Conservation (phyloP, 352 stramenopile genomes). For the Globisporangium canariense region DNA sequence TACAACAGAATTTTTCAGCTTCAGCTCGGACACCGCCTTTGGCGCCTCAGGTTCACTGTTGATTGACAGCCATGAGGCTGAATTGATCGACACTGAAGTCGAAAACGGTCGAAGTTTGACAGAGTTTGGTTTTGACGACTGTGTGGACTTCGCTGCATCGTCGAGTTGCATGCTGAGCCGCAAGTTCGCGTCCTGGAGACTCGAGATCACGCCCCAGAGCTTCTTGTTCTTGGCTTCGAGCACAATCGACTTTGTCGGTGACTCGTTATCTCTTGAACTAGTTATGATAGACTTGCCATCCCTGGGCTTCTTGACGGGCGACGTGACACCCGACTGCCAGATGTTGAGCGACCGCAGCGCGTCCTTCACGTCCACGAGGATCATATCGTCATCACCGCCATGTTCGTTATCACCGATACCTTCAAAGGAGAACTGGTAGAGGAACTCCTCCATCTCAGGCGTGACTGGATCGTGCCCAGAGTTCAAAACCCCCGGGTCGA, state of each 20-base stretch:
- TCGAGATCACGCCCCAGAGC: constrained; percentile 36
- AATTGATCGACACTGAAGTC: neutral
- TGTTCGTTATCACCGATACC: constrained; percentile 8
- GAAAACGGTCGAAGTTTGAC: neutral
- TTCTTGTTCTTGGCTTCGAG: constrained; percentile 47
- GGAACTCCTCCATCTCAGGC: constrained; percentile 47
- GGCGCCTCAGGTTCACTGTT: neutral
- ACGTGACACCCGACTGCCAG: constrained; percentile 27
- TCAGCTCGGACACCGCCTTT: neutral
- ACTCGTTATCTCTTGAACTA: neutral
- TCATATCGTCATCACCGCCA: constrained; percentile 22
- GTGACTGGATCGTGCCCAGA: constrained; percentile 39
- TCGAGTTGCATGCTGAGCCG: constrained; percentile 38
- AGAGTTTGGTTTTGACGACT: neutral
- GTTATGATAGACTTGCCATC: too few species aligned
- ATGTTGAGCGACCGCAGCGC: constrained; percentile 55
- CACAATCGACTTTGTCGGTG: constrained; percentile 13
- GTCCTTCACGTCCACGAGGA: constrained; percentile 55
- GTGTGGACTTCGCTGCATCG: constrained; percentile 4
- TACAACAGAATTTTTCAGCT: constrained; percentile 22
- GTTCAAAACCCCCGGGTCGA: constrained; percentile 24
- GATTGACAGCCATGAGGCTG: constrained; percentile 3
- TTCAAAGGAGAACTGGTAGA: constrained; percentile 50
- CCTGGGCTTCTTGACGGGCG: neutral
- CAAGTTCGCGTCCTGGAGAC: constrained; percentile 39